phyloP scores from a whole-genome alignment of 2,329 filamentous ascomycete species.

The Apiospora marii region DNA sequence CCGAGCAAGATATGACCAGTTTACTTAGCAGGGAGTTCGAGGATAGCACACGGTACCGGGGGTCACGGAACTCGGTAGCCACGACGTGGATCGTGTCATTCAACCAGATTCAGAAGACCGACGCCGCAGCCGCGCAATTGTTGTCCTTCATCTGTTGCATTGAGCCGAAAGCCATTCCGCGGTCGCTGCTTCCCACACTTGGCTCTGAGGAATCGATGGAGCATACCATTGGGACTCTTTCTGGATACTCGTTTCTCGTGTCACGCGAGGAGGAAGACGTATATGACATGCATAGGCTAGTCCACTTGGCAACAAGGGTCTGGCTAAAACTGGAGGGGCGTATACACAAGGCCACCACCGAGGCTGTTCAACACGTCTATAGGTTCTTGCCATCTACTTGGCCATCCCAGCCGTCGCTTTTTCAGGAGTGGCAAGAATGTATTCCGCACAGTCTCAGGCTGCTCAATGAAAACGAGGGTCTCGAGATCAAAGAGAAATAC shows the following conservation, averaged over 20 bases:
- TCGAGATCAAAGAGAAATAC: conserved; percentile 31
- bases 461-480: conserved; percentile 32
- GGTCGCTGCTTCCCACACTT: conserved; percentile 39
- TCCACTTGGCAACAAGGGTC: conserved; percentile 42
- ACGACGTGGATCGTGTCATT: conserved; percentile 52
- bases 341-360: conserved; percentile 20
- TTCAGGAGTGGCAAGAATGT: conserved; percentile 35
- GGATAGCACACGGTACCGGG: conserved; percentile 43
- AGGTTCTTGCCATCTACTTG: conserved; percentile 13
- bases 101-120: conserved; percentile 41
- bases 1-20: conserved; percentile 41
- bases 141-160: conserved; percentile 51
- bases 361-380: not conserved
- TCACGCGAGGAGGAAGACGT: conserved; percentile 34
- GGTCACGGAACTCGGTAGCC: conserved; percentile 45
- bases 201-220: conserved; percentile 32
- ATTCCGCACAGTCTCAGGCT: conserved; percentile 39
- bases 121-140: conserved; percentile 43
- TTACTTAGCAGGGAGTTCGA: conserved; percentile 45
- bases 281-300: conserved; percentile 48
- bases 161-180: conserved; percentile 48
- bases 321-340: conserved; percentile 38
- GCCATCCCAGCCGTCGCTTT: conserved; percentile 27
- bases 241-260: conserved; percentile 43
- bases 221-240: conserved; percentile 42